Evolutionary conservation across 2,329 filamentous ascomycete species (phyloP), one percentile per base, ranked within the genome.

Genomic region (Aureobasidium vineae): DNA sequence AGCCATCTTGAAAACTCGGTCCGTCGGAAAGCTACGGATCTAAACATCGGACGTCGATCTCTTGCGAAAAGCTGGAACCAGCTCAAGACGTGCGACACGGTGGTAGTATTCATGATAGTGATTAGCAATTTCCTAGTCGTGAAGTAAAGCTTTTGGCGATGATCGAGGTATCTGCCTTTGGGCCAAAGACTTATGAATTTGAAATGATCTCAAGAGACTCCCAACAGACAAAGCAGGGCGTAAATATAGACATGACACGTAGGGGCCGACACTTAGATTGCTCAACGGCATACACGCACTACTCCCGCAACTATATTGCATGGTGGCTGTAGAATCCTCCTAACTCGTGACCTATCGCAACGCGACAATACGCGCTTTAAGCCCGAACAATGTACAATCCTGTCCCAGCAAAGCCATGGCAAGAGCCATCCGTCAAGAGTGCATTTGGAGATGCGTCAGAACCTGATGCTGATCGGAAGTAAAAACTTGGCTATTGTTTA

Each of bases 181-280:
- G 45, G 45, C 45, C 5, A 49, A 49, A 49, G 45, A n/a, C 45
- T 49, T 26, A n/a, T 49, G 21, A 26, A 10, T 26, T 49, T 49
- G 45, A 49, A 49, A 49, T 10, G 45, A 26, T 49, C 45, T 49
- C 7, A 26, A n/a, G 45, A 49, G 45, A 26, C 45, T 49, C 21
- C 45, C 21, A 10, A 49, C 21, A 4, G 21, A 26, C 45, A 49
- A 26, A 49, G 45, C 21, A 49, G 21, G 45, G 45, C 45, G 45
- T 49, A 49, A 49, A 49, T 49, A 49, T 49, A 49, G 45, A 26
- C 21, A 49, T 49, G 45, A 49, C 45, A 49, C 45, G 45, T 49
- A 49, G 45, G 21, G 21, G 45, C 45, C 45, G 11, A 49, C 45
- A 26, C 45, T 49, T 49, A 49, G 45, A 26, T 26, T 26, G 45